A percentile compares a stretch with the other conserved stretches of the same genome.
Evolutionary conservation across 371 early-diverging fungal genomes (phyloP).

Genomic region (Lichtheimia ramosa): DNA sequence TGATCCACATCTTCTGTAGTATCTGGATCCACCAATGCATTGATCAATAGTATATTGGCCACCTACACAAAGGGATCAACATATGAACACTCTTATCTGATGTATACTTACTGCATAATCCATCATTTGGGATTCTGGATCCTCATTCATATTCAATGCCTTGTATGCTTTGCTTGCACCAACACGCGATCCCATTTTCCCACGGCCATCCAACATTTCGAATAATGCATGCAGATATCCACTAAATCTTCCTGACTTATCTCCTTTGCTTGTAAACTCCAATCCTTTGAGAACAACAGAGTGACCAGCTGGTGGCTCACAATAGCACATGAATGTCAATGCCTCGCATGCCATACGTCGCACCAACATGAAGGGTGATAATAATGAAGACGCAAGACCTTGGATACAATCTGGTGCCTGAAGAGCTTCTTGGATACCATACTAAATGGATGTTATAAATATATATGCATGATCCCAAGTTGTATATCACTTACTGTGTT

Average conservation of each 20-base stretch:
- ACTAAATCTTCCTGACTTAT: constrained; percentile 59
- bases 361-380: constrained; percentile 69
- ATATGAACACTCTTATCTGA: not conserved
- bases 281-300: constrained; percentile 40
- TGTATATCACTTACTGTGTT: constrained; percentile 36
- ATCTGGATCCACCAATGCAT: constrained; percentile 76
- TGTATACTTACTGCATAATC: constrained; percentile 61
- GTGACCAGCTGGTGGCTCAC: constrained; percentile 71
- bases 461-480: not conserved
- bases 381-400: constrained; percentile 68
- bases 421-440: constrained; percentile 30
- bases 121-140: constrained; percentile 57
- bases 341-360: constrained; percentile 79
- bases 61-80: constrained; percentile 33
- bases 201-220: constrained; percentile 73
- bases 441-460: constrained; percentile 7
- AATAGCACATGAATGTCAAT: constrained; percentile 79
- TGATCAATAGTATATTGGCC: constrained; percentile 79
- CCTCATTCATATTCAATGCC: constrained; percentile 47
- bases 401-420: constrained; percentile 56
- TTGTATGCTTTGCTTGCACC: constrained; percentile 22
- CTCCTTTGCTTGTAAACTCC: constrained; percentile 43
- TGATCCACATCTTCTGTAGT: constrained; percentile 71
- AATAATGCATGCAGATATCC: constrained; percentile 74
- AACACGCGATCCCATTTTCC: constrained; percentile 61